phyloP scores from a whole-genome alignment of 2,329 filamentous ascomycete genomes.

The Epichloe bromicola region DNA sequence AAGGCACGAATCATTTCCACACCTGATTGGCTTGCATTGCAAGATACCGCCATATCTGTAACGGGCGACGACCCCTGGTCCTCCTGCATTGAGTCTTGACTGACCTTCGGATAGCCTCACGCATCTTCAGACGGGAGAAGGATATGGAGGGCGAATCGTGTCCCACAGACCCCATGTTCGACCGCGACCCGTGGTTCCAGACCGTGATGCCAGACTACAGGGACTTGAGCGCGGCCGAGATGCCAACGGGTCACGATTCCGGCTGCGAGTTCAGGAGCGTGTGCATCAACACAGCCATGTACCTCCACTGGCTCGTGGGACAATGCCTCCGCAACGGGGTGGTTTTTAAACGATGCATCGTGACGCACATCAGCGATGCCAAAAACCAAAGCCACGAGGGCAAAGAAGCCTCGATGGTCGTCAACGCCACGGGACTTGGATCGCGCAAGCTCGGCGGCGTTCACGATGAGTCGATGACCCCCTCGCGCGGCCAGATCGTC shows the following conservation, averaged over 20 bases:
- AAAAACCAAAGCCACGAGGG: constrained; percentile 36
- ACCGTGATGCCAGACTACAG: constrained; percentile 59
- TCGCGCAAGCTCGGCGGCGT: constrained; percentile 71
- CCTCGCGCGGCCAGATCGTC: constrained; percentile 72
- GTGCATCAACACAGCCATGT: constrained; percentile 83
- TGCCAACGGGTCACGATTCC: constrained; percentile 54
- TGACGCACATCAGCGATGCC: constrained; percentile 65
- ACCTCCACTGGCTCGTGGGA: constrained; percentile 73
- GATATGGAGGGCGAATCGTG: constrained; percentile 35
- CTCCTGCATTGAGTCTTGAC: not conserved
- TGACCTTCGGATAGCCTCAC: constrained; percentile 25
- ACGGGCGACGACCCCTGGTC: not conserved
- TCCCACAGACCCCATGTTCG: constrained; percentile 48
- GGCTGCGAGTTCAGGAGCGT: constrained; percentile 70
- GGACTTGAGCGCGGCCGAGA: constrained; percentile 40
- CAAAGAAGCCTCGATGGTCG: constrained; percentile 49
- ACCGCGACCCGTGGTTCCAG: constrained; percentile 61
- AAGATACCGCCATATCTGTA: not conserved
- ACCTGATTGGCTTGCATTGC: not conserved
- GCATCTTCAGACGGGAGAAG: constrained; percentile 44
- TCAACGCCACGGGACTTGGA: constrained; percentile 78
- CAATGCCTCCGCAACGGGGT: constrained; percentile 67
- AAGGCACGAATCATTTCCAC: constrained; percentile 3
- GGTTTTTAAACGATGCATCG: constrained; percentile 46
- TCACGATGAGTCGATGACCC: constrained; percentile 57